phyloP scores from a whole-genome alignment of 768 basidiomycete species.

The Mycena floridula region DNA sequence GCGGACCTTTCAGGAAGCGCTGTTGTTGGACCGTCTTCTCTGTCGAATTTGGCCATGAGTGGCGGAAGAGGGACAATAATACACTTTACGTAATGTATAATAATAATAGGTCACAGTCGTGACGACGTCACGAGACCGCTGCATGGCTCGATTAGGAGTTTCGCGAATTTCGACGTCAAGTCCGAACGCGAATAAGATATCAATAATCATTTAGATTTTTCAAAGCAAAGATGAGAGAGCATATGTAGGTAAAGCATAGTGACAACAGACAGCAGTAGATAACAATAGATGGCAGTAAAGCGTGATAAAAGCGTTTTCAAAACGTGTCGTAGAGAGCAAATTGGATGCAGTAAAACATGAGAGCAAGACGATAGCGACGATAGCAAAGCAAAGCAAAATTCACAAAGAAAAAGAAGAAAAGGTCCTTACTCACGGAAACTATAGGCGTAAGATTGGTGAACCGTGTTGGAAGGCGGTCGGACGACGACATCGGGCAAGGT shows the following conservation, averaged over 20 bases:
- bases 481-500: slow-evolving; percentile 55
- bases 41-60: too few species aligned
- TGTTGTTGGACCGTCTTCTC: too few species aligned
- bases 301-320: not conserved
- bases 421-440: slow-evolving; percentile 33
- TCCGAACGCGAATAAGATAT: too few species aligned
- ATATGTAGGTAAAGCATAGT: not conserved
- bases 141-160: too few species aligned
- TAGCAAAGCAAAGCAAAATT: slow-evolving; percentile 7
- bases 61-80: too few species aligned
- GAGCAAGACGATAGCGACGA: slow-evolving; percentile 6
- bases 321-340: not conserved
- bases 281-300: not conserved
- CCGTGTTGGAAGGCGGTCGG: slow-evolving; percentile 49
- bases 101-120: too few species aligned
- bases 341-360: not conserved
- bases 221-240: slow-evolving; percentile 2
- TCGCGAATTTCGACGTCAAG: too few species aligned
- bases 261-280: not conserved
- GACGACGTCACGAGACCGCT: too few species aligned
- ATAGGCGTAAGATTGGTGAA: slow-evolving; percentile 38
- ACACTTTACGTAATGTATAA: too few species aligned
- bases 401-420: slow-evolving; percentile 5
- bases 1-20: too few species aligned
- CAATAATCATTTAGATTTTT: not conserved